Percentiles rank a stretch among this genome's conserved stretches.
phyloP scores from a whole-genome alignment of 257 asterid species.

The Nicotiana undulata region DNA sequence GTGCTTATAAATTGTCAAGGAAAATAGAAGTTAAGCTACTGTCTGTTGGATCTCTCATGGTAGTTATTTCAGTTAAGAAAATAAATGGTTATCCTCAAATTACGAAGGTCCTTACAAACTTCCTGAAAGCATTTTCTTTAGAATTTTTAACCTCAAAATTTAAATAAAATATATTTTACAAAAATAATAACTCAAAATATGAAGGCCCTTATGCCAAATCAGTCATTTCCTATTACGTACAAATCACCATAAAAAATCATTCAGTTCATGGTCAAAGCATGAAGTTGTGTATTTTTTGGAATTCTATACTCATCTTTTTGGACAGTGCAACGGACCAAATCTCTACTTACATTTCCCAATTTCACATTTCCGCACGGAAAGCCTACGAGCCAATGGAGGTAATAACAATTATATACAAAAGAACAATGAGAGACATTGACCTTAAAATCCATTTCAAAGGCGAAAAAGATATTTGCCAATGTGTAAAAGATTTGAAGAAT shows the following conservation, averaged over 20 bases:
- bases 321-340: background rate
- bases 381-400: too few species aligned
- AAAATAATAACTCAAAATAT: too few species aligned
- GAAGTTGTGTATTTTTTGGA: background rate
- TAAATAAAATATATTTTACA: too few species aligned
- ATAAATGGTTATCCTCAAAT: background rate
- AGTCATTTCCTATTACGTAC: too few species aligned
- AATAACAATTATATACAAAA: background rate
- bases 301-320: background rate
- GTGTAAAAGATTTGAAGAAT: background rate
- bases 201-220: too few species aligned
- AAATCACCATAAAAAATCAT: background rate
- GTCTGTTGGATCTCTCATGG: background rate
- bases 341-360: background rate
- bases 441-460: background rate
- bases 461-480: background rate
- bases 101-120: background rate
- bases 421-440: background rate
- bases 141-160: too few species aligned
- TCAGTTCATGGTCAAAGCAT: background rate
- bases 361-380: background rate
- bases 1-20: background rate
- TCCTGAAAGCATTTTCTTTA: background rate
- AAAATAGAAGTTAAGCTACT: background rate
- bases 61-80: slow-evolving; percentile 2